Evolutionary conservation across 1,284 basidiomycete genomes (phyloP), one percentile per base, ranked within the genome.

Genomic region (Ganoderma multipileum): DNA sequence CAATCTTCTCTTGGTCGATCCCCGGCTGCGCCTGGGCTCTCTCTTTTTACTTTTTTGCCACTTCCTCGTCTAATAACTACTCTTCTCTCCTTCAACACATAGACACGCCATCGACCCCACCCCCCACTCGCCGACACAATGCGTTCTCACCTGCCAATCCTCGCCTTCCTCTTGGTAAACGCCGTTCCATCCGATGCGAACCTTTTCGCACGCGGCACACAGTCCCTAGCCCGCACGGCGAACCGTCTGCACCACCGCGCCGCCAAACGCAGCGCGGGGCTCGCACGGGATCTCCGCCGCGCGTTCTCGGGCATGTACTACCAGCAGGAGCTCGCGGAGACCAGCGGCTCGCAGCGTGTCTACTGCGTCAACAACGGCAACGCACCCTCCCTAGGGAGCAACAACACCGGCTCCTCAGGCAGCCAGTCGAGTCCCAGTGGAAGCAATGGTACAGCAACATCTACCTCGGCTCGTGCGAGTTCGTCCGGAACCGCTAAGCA

Each of bases 251-350:
- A 86, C 77, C 80, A 77, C 58, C 79, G 79, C 47, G 86, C 85
- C 26, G 76, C 84, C 59, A 81, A 79, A 61, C 83, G 81, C 69
- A 91, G 90, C 50, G 85, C 86, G 50, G 84, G 80, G 64, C 81
- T 93, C 38, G 91, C 92, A 14, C 83, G 83, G 69, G 91, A 93
- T 77, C 83, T 93, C 63, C 89, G 91, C 20, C 74, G 88, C 30
- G 88, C 89, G 14, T 87, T 93, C 73, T 79, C 83, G 44, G 75
- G 75, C 33, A 83, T 85, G 47, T 79, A 89, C 26, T 70, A 75
- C 28, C 67, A 71, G 33, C 71, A 74, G 63, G 67, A 72, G 61
- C 67, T 72, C 30, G 72, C 68, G 23, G 33, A 69, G 16, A 54
- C 67, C 23, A 47, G 66, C 33, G 60, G 61, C 30, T 67, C 75